A percentile compares a stretch with the other conserved stretches of the same genome.
Conservation (phyloP, 345 rosid species). For the Trapa bicornis region DNA sequence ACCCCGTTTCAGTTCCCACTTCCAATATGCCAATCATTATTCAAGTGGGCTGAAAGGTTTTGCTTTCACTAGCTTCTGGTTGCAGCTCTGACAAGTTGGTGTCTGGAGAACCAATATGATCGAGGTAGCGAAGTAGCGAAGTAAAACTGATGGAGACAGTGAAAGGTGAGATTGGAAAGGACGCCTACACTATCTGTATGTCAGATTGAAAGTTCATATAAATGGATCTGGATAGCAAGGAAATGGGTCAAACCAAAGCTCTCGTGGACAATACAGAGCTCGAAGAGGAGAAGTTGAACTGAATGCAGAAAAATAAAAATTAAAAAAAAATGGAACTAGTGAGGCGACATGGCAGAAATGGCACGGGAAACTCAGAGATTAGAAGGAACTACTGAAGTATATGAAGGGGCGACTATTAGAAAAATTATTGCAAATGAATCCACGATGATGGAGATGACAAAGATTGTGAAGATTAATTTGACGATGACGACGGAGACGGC, state of each 20-base stretch:
- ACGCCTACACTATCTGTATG: neutral
- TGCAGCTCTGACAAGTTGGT: neutral
- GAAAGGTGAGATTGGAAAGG: neutral
- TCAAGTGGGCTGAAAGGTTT: too few relatives aligned
- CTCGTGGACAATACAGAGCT: neutral
- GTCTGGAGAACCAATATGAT: neutral
- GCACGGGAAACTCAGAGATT: conserved; percentile 31
- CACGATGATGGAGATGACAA: conserved; percentile 34
- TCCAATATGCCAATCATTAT: neutral
- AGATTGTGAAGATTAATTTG: conserved; percentile 27
- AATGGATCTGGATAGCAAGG: neutral
- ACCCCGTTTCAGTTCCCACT: neutral
- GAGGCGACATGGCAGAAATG: neutral
- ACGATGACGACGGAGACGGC: conserved; percentile 14
- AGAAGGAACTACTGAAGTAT: conserved; percentile 37
- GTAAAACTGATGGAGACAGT: neutral
- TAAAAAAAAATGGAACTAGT: neutral
- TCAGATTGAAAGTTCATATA: neutral
- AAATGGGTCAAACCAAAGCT: neutral
- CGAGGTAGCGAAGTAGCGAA: neutral
- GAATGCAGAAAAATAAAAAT: neutral
- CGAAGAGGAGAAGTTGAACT: neutral
- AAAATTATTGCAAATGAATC: conserved; percentile 55
- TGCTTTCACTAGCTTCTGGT: too few relatives aligned
- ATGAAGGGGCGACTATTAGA: conserved; percentile 42